Evolutionary conservation across 169 alveolate genomes (phyloP).

Genomic region (Amoebophrya sp.): DNA sequence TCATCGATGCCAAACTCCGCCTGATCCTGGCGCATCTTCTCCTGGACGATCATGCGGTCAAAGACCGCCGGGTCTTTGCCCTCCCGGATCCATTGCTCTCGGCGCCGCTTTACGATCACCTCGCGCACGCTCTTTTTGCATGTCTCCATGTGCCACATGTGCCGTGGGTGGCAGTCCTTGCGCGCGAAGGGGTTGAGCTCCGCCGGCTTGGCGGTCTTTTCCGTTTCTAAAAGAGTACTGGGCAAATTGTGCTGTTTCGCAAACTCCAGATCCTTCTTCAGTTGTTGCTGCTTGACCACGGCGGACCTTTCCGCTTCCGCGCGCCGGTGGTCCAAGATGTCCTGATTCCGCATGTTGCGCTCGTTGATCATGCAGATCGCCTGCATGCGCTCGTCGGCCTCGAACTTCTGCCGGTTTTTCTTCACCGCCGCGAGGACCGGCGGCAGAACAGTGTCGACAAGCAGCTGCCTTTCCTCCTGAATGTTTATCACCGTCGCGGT

Average conservation of each 20-base stretch:
- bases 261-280: background rate
- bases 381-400: background rate
- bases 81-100: no score
- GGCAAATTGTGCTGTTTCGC: background rate
- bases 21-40: no score
- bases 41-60: no score
- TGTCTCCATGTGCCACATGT: background rate
- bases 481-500: no score
- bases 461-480: no score
- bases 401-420: background rate
- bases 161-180: background rate
- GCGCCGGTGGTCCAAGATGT: background rate
- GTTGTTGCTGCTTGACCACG: no score
- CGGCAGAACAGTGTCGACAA: no score
- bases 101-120: no score
- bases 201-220: background rate
- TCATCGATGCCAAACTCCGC: no score
- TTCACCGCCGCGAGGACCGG: no score
- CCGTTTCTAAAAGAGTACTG: no score
- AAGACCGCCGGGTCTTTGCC: no score
- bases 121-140: background rate
- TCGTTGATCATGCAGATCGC: background rate
- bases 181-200: background rate
- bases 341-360: background rate
- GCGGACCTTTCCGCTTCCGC: background rate